These are phyloP conservation scores for Oryza longistaminata DNA, from an alignment of 176 grass and related monocot genomes.

Conservation along the genomic window DNA sequence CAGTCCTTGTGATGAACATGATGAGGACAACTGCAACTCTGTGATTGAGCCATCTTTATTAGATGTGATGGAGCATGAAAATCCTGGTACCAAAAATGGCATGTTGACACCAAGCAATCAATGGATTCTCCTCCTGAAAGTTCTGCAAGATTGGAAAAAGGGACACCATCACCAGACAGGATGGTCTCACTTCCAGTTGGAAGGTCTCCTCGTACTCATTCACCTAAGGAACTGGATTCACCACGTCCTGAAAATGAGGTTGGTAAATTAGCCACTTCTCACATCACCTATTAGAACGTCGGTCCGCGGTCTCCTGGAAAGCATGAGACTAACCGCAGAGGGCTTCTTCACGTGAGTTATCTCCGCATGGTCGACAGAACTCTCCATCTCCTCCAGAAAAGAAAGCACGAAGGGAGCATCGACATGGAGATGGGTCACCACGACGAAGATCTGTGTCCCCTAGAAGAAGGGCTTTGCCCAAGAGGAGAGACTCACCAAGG, in stretches of 20 bases:
- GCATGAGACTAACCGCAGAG: slow-evolving; percentile 35
- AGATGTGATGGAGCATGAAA: no score
- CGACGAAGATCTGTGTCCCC: slow-evolving; percentile 41
- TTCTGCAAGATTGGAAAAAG: slow-evolving; percentile 48
- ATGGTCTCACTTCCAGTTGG: slow-evolving; percentile 36
- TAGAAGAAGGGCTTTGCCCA: slow-evolving; percentile 31
- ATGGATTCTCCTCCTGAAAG: no score
- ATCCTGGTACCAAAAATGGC: no score
- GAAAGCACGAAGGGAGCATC: slow-evolving; percentile 39
- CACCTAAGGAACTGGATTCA: slow-evolving; percentile 38
- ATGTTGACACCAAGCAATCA: no score
- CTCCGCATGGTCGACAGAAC: slow-evolving; percentile 36
- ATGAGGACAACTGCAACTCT: no score
- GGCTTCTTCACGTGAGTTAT: slow-evolving; percentile 51
- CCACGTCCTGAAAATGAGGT: slow-evolving; percentile 24
- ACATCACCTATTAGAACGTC: slow-evolving; percentile 39
- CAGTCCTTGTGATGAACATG: no score
- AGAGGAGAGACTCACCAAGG: slow-evolving; percentile 21
- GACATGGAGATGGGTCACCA: slow-evolving; percentile 45
- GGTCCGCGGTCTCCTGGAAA: slow-evolving; percentile 59
- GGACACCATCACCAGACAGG: slow-evolving; percentile 46
- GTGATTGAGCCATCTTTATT: no score
- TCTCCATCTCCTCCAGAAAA: slow-evolving; percentile 49
- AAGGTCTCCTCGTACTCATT: slow-evolving; percentile 42
- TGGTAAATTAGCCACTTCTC: slow-evolving; percentile 40